A percentile compares a stretch with the other conserved stretches of the same genome.
Evolutionary conservation across 129 eudicot species (phyloP).

Genomic region (Flaveria brownii): DNA sequence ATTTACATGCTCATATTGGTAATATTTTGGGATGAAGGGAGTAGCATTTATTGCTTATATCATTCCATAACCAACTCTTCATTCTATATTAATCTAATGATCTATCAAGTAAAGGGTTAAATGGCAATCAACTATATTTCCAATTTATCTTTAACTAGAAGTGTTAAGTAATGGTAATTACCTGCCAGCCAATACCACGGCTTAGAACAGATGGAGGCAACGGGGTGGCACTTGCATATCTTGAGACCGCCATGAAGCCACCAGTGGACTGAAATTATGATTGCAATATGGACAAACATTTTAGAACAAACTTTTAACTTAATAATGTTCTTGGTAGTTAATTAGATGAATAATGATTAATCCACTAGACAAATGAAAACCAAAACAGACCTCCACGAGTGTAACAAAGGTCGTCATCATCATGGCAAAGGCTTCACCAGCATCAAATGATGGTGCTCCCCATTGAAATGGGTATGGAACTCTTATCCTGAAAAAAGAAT

Average conservation of each 20-base stretch:
- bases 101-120: not conserved
- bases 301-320: slow-evolving; percentile 10
- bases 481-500: slow-evolving; percentile 47
- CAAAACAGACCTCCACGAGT: slow-evolving; percentile 59
- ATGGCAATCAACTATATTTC: not conserved
- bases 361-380: not conserved
- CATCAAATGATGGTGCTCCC: slow-evolving; percentile 79
- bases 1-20: not conserved
- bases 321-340: not conserved
- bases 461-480: slow-evolving; percentile 80
- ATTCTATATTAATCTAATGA: not conserved
- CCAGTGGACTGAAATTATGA: slow-evolving; percentile 62
- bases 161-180: slow-evolving; percentile 17
- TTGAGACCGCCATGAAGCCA: slow-evolving; percentile 63
- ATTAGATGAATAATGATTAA: not conserved
- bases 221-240: slow-evolving; percentile 78
- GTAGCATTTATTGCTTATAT: no score
- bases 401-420: slow-evolving; percentile 72
- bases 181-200: slow-evolving; percentile 88
- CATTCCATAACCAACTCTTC: no score
- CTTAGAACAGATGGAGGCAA: slow-evolving; percentile 76
- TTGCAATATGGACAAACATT: slow-evolving; percentile 15
- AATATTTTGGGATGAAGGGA: not conserved
- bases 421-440: slow-evolving; percentile 85
- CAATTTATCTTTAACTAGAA: not conserved